A percentile compares a stretch with the other conserved stretches of the same genome.
phyloP scores from a whole-genome alignment of 2,329 filamentous ascomycete species.

The Colletotrichum nymphaeae region DNA sequence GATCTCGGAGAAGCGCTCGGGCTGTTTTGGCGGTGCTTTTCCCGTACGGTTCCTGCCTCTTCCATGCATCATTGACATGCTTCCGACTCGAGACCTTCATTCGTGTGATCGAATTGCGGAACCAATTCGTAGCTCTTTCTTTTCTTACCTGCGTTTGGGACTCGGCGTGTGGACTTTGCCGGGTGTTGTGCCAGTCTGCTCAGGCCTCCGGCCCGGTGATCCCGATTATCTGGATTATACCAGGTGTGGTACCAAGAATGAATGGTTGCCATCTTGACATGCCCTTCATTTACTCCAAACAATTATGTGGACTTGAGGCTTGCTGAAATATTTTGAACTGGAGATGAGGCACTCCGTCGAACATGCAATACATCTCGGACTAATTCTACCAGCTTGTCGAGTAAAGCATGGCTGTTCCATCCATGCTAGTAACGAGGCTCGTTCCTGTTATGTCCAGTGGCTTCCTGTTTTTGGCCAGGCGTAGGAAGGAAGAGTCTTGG shows the following conservation, averaged over 20 bases:
- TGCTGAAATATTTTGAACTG: not conserved
- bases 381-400: not conserved
- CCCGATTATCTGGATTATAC: not conserved
- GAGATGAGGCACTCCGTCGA: not conserved
- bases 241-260: not conserved
- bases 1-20: conserved; percentile 2
- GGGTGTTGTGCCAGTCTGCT: not conserved
- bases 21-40: not conserved
- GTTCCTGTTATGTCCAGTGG: not conserved
- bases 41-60: not conserved
- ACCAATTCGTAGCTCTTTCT: not conserved
- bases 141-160: not conserved
- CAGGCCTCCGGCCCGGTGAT: not conserved
- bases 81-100: not conserved
- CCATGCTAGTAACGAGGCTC: not conserved
- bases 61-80: not conserved
- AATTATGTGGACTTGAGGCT: not conserved
- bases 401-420: not conserved
- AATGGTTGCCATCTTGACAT: not conserved
- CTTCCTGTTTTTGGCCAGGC: not conserved
- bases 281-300: not conserved
- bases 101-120: not conserved
- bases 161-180: not conserved
- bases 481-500: not conserved
- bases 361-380: not conserved